Percentiles rank a stretch among this genome's conserved stretches.
These are phyloP conservation scores for Diatrype stigma DNA, from an alignment of 2,329 filamentous ascomycete species.

Conservation along the genomic window DNA sequence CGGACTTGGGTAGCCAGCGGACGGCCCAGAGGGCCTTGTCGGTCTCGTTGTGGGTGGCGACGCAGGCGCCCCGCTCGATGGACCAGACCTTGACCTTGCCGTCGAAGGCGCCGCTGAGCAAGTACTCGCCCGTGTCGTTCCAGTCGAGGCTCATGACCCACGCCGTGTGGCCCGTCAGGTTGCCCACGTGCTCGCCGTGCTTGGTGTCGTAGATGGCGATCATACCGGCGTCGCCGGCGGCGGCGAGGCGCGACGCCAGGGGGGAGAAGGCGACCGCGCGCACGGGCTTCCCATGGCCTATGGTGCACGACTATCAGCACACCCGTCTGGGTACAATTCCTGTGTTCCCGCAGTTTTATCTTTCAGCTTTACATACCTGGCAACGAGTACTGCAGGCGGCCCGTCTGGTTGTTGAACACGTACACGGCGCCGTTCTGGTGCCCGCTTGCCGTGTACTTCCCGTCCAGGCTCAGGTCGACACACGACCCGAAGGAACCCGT, in stretches of 20 bases:
- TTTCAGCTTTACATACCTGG: conserved; percentile 52
- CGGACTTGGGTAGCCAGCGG: conserved; percentile 73
- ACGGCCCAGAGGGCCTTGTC: conserved; percentile 82
- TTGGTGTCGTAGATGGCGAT: conserved; percentile 90
- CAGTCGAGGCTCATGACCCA: conserved; percentile 93
- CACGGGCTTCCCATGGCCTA: conserved; percentile 81
- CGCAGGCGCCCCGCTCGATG: conserved; percentile 75
- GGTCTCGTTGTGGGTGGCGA: conserved; percentile 90
- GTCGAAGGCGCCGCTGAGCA: conserved; percentile 84
- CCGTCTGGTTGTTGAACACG: conserved; percentile 90
- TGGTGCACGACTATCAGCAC: conserved; percentile 6
- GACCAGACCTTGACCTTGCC: conserved; percentile 97
- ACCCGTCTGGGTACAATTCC: background rate
- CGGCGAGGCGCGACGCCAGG: conserved; percentile 76
- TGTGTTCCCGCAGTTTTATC: background rate
- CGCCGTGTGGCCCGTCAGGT: conserved; percentile 64
- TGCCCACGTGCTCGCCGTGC: conserved; percentile 88
- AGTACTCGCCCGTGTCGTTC: conserved; percentile 87
- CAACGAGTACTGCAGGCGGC: conserved; percentile 79
- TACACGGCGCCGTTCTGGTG: conserved; percentile 91
- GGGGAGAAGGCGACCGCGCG: conserved; percentile 86
- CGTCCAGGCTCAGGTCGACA: conserved; percentile 76
- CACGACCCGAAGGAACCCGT: conserved; percentile 88
- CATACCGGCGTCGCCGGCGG: conserved; percentile 81
- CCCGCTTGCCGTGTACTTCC: conserved; percentile 81